Conservation (phyloP, 306 rosid species). For the Vigna angularis region DNA sequence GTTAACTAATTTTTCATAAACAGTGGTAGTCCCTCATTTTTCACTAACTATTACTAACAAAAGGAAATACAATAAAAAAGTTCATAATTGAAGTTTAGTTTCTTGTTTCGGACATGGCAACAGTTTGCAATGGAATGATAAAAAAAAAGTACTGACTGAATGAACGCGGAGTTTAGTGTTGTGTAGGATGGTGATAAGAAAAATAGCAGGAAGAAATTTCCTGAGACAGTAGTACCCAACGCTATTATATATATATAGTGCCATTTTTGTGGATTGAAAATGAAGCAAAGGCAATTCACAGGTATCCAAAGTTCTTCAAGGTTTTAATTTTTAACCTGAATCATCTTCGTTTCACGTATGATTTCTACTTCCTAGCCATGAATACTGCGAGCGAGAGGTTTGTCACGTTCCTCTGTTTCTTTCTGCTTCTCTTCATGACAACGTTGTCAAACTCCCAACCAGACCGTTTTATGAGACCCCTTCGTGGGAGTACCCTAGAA, state of each 20-base stretch:
- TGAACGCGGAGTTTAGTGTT: background rate
- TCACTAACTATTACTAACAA: background rate
- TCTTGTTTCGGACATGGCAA: background rate
- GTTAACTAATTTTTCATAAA: background rate
- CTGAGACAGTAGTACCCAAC: background rate
- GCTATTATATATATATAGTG: background rate
- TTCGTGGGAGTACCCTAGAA: slow-evolving; percentile 18
- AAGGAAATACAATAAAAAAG: background rate
- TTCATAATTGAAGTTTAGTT: background rate
- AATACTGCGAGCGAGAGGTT: background rate
- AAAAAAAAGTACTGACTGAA: background rate
- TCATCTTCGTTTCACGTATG: background rate
- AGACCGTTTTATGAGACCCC: slow-evolving; percentile 47
- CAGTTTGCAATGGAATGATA: background rate
- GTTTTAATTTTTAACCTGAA: background rate
- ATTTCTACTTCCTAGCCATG: background rate
- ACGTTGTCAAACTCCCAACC: slow-evolving; percentile 49
- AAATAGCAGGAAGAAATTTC: slow-evolving; percentile 21
- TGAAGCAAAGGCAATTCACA: slow-evolving; percentile 2
- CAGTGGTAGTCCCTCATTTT: background rate
- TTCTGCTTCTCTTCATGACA: slow-evolving; percentile 23
- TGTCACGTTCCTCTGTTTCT: slow-evolving; percentile 13
- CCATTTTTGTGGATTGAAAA: background rate
- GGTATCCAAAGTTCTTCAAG: background rate
- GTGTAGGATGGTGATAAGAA: slow-evolving; percentile 3